Base-by-base conservation (phyloP, 495 filamentous ascomycete species). In the Lepidopterella palustris region DNA sequence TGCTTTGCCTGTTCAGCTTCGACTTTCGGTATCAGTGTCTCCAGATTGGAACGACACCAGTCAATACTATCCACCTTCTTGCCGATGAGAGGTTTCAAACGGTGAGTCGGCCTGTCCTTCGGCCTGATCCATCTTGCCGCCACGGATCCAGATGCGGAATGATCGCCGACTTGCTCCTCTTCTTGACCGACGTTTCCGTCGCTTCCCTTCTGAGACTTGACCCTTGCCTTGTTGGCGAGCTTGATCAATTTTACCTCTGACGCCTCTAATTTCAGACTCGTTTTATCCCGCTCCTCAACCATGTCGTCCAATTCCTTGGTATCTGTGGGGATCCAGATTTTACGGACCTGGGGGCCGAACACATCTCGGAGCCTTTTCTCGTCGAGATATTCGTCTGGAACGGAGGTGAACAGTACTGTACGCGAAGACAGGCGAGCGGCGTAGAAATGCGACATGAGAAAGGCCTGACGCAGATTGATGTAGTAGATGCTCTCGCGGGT, bases 21-120 rank as follows among this genome's bases (percentile, higher is more conserved):
- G 57, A 89, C 86, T 60, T 86, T 82, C 2, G 92, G 92, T 59
- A 87, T 88, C 50, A 97, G 79, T 54, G 83, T 85, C 66, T 85
- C 83, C 23, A 98, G 85, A 71, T 95, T 86, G 0, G 80, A 76
- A 60, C 93, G 87, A 68, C 84, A 88, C 89, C 92, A 97, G 69
- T 95, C 86, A 77, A 96, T 96, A 0, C 89, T 89, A 72, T 96
- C 91, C 28, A 96, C 90, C 79, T 97, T 97, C 73, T 92, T 84
- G 58, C 93, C 93, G 60, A 95, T 79, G 42, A 96, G 73, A 47
- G 78, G 74, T 64, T 90, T 95, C 56, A 89, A 77, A 32, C 84
- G 84, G 71, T 97, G 93, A 5, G 89, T 89, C 4, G 93, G 93
- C 55, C 95, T 82, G 66, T 97, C 81, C 74, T 91, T 90, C 23